Evolutionary conservation across 257 asterid genomes (phyloP).

Genomic region (Rauvolfia tetraphylla): DNA sequence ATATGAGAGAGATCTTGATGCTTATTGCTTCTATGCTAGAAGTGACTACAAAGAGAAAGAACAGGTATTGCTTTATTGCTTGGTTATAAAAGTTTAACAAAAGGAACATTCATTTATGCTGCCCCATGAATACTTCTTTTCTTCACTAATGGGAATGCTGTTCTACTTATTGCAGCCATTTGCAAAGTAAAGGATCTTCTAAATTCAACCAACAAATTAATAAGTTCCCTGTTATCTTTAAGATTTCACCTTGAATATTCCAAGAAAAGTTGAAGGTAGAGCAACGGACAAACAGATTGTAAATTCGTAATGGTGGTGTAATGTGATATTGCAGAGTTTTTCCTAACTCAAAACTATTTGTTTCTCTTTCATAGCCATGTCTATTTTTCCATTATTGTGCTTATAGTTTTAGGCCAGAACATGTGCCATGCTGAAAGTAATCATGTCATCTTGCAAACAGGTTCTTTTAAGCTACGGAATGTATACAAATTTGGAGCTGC

Average conservation of each 20-base stretch:
- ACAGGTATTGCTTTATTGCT: conserved; percentile 47
- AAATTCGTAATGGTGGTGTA: not conserved
- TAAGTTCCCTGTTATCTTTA: not conserved
- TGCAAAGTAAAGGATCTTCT: not conserved
- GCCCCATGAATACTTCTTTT: not conserved
- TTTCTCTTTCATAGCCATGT: not conserved
- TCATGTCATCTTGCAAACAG: conserved; percentile 32
- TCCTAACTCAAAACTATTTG: no score
- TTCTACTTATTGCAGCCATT: not conserved
- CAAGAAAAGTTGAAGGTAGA: not conserved
- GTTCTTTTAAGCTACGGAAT: conserved; percentile 93
- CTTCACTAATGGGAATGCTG: not conserved
- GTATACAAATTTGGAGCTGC: conserved; percentile 90
- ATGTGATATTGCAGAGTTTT: not conserved
- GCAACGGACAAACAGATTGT: not conserved
- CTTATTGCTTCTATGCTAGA: conserved; percentile 79
- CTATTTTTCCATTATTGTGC: not conserved
- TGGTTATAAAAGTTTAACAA: not conserved
- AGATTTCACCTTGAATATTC: not conserved
- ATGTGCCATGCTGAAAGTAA: not conserved
- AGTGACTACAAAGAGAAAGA: conserved; percentile 70
- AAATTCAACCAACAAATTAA: not conserved
- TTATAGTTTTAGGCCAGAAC: not conserved
- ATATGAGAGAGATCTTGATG: conserved; percentile 46
- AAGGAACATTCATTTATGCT: not conserved